Base-by-base conservation (phyloP, 805 yeast genomes). In the Sugiyamaella lignohabitans region DNA sequence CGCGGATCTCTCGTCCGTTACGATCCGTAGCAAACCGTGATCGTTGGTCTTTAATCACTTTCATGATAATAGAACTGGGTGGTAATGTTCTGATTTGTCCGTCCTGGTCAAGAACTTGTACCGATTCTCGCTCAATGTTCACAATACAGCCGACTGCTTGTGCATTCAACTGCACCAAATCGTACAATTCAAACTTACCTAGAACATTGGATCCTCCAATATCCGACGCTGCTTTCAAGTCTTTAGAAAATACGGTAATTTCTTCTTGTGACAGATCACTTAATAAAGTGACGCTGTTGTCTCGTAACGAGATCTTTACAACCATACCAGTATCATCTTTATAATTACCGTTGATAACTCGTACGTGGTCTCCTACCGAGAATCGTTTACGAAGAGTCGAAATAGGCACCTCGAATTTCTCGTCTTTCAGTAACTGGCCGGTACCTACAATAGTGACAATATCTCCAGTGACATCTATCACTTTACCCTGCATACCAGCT, bases 271-370 rank as follows among this genome's bases (percentile, higher is more conserved):
- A 82, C 66, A 88, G 88, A 62, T 93, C 96, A 42, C 95, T 83
- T 55, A 93, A 78, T 54, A 93, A 74, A 0, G 95, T 86, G 21
- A 89, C 97, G 11, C 17, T 38, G 51, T 87, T 86, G 61, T 89
- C 95, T 42, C 82, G 85, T n/a, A n/a, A n/a, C 45, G 78, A 76
- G 20, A 87, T 78, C 55, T 80, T 75, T 37, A 93, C 88, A 43
- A 93, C 95, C 69, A 93, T 75, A 69, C 98, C 98, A 30, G 96
- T 87, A 60, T 89, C 96, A 59, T 91, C 96, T 45, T 80, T 73
- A 64, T 87, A 95, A 60, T 85, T 87, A 62, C 98, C 98, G 60
- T 82, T 86, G 34, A 85, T 76, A 27, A 91, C 93, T 48, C 95
- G 82, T 19, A 93, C 96, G 64, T 93, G 97, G 64, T 91, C 98